Evolutionary conservation across 2,329 filamentous ascomycete genomes (phyloP), one percentile per base, ranked within the genome.

Genomic region (Ophiostoma montium): DNA sequence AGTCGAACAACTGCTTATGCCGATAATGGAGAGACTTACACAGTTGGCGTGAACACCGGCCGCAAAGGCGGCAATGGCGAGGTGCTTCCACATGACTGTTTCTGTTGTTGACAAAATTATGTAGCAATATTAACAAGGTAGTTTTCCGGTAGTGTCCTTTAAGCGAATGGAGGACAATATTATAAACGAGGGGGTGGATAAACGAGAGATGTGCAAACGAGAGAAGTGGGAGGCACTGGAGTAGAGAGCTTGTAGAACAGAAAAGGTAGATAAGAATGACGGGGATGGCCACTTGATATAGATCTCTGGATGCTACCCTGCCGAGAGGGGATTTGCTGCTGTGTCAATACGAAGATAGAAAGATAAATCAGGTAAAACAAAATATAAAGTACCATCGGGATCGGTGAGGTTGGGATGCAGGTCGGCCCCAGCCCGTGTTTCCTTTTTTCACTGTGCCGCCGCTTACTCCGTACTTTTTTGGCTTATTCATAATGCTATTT

Each of bases 41-140:
- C 44, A 43, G 16, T 19, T 31, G 23, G 45, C 45, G 12, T 51
- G 33, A 15, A 18, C 45, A 18, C 44, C 35, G 33, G 32, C 49
- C 33, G 46, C 45, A 23, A 48, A 27, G 18, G 16, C 35, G 45
- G 46, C 45, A 9, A 51, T 18, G 49, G 49, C 19, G 23, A 44
- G 13, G 16, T 12, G n/a, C 32, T 46, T 47, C 49, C 46, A 31
- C 46, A 48, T 50, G 38, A 15, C 21, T 44, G n/a, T 16, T n/a
- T n/a, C n/a, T 43, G 48, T 47, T 12, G 31, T 21, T 10, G 16
- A 23, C 11, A 10, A 21, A 45, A 18, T 13, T 31, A 33, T 16
- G 13, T 5, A 27, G 4, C 23, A 27, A 27, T 27, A 27, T 27
- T 8, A 27, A 27, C 23, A 27, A 27, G 23, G 23, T n/a, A n/a